phyloP scores from a whole-genome alignment of 768 basidiomycete species.

The Astraeus odoratus region DNA sequence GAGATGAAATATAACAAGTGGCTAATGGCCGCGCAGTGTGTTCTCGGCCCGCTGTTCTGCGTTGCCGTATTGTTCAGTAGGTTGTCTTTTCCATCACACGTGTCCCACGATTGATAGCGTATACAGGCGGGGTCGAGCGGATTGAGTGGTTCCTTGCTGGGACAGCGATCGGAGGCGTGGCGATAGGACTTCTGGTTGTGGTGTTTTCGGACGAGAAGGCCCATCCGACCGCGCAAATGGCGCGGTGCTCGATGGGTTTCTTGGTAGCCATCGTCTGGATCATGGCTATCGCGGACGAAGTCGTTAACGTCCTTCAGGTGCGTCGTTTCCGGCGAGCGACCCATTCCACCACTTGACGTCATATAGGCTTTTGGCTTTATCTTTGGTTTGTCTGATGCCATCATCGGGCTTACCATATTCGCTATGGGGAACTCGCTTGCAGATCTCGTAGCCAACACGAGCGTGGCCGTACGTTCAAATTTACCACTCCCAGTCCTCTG shows the following conservation, averaged over 20 bases:
- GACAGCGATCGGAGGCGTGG: constrained; percentile 47
- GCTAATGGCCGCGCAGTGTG: constrained; percentile 80
- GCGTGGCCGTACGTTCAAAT: constrained; percentile 63
- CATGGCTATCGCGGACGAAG: constrained; percentile 96
- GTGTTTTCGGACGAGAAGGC: constrained; percentile 55
- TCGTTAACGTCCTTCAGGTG: constrained; percentile 85
- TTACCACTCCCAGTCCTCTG: not conserved
- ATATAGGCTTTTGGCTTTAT: constrained; percentile 84
- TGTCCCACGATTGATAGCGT: not conserved
- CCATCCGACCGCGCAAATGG: constrained; percentile 51
- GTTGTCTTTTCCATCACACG: constrained; percentile 20
- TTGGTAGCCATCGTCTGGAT: constrained; percentile 92
- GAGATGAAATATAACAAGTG: constrained; percentile 69
- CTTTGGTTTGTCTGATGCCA: constrained; percentile 93
- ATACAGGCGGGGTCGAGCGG: constrained; percentile 39
- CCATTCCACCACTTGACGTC: not conserved
- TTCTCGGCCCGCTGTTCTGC: constrained; percentile 75
- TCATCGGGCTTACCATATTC: constrained; percentile 94
- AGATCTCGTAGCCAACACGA: constrained; percentile 95
- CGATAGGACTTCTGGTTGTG: constrained; percentile 48
- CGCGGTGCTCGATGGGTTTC: constrained; percentile 88
- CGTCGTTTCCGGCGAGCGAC: constrained; percentile 7
- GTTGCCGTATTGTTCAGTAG: constrained; percentile 70
- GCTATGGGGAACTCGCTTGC: constrained; percentile 95
- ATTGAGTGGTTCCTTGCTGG: constrained; percentile 48